A percentile compares a stretch with the other conserved stretches of the same genome.
Conservation (phyloP, 2,329 filamentous ascomycete species). For the Monilinia aucupariae region DNA sequence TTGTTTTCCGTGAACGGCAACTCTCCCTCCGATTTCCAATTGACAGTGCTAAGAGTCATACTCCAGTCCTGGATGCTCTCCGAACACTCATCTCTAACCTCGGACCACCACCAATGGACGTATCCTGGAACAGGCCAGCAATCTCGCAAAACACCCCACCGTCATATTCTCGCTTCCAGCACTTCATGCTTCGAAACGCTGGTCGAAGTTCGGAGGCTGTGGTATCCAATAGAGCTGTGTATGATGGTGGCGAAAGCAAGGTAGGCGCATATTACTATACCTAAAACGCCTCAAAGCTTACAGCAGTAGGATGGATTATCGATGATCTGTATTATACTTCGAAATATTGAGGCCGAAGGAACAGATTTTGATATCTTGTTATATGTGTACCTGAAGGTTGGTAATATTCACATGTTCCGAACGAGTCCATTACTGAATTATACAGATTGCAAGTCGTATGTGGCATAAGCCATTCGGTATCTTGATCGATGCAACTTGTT, state of each 20-base stretch:
- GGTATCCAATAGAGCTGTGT: conserved; percentile 58
- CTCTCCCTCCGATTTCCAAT: conserved; percentile 51
- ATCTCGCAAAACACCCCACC: conserved; percentile 59
- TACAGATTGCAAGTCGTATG: conserved; percentile 60
- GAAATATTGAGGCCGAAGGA: conserved; percentile 60
- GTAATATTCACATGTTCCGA: conserved; percentile 19
- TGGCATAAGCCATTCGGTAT: conserved; percentile 66
- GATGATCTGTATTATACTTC: conserved; percentile 63
- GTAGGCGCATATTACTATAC: conserved; percentile 33
- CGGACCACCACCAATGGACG: conserved; percentile 60
- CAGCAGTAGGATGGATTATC: conserved; percentile 53
- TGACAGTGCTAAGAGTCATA: conserved; percentile 47
- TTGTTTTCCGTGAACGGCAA: conserved; percentile 54
- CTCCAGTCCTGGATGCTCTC: conserved; percentile 55
- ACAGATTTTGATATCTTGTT: conserved; percentile 62
- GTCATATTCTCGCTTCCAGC: conserved; percentile 62
- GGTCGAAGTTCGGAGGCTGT: conserved; percentile 61
- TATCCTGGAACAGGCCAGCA: conserved; percentile 63
- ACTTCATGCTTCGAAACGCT: conserved; percentile 67
- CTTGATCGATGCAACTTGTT: conserved; percentile 64
- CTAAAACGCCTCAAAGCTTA: neutral
- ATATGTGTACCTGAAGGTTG: conserved; percentile 62
- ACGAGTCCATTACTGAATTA: neutral
- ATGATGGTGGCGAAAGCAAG: conserved; percentile 66
- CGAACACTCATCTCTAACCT: conserved; percentile 59